Evolutionary conservation across 768 basidiomycete species (phyloP), one percentile per base, ranked within the genome.

Genomic region (Suillus variegatus): DNA sequence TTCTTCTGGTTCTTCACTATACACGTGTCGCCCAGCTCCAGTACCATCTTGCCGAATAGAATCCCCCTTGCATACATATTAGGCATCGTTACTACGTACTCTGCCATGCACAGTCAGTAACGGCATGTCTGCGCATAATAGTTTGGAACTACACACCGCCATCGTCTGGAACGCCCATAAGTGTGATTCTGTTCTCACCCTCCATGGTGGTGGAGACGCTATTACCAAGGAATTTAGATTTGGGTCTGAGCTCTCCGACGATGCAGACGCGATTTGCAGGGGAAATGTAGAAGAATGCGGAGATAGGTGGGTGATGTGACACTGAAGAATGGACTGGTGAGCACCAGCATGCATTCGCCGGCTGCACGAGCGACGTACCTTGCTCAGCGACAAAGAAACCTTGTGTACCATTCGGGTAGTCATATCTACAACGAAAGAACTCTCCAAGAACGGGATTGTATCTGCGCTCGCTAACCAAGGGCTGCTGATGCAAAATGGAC

Each of bases 361-460:
- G 28, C 57, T 43, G 12, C 10, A 46, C n/a, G 43, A 25, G 57
- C 16, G 14, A 73, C 78, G 62, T 74, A 86, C 94, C 94, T 87
- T 99, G 97, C 75, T 99, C 97, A 32, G 97, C 91, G 68, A 99
- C 92, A 77, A 95, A 99, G 79, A 94, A 98, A 0, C 95, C 97
- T 65, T 90, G 89, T n/a, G 94, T 89, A 28, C 93, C 93, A 71
- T 98, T 91, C 14, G 88, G 79, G 76, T 99, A 99, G 76, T 93
- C 88, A 76, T 98, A 99, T 65, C 91, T 83, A 77, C 97, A 99
- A 61, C 97, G 88, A 84, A 98, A 99, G 81, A 98, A 96, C 76
- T 99, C 97, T 61, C 97, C 97, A 12, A 99, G 88, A 20, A 97
- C 86, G 49, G 97, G 97, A 77, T 99, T 99, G 78, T 99, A 99